These are phyloP conservation scores for Wickerhamomyces ciferrii DNA, from an alignment of 805 yeast genomes.

Conservation along the genomic window DNA sequence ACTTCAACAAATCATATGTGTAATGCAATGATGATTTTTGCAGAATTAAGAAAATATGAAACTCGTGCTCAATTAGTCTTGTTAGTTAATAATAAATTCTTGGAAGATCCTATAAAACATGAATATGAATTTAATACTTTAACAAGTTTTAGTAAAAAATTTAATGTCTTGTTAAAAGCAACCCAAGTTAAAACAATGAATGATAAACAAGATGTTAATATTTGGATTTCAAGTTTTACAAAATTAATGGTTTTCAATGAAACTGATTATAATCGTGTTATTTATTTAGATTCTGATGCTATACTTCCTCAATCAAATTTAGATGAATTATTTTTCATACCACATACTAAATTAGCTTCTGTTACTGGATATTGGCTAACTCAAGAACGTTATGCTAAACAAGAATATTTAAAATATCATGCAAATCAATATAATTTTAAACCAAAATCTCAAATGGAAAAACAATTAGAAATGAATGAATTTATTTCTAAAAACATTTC, in stretches of 20 bases:
- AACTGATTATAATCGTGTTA: slow-evolving; percentile 33
- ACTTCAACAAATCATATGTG: slow-evolving; percentile 36
- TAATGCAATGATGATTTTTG: slow-evolving; percentile 34
- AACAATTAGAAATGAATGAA: not conserved
- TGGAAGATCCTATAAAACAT: not conserved
- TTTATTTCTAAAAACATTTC: not conserved
- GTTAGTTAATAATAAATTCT: slow-evolving; percentile 14
- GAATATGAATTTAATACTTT: not conserved
- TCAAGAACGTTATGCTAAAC: slow-evolving; percentile 5
- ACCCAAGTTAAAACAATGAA: not conserved
- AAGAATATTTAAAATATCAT: slow-evolving; percentile 1
- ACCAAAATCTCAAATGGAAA: slow-evolving; percentile 1
- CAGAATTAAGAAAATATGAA: slow-evolving; percentile 21
- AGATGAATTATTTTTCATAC: slow-evolving; percentile 32
- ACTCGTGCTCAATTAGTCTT: slow-evolving; percentile 32
- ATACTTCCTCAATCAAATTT: slow-evolving; percentile 24
- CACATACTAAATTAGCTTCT: slow-evolving; percentile 24
- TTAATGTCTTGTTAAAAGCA: slow-evolving; percentile 3
- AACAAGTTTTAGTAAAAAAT: not conserved
- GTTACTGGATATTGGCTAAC: slow-evolving; percentile 23
- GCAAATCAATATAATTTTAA: not conserved
- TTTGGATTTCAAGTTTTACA: slow-evolving; percentile 39
- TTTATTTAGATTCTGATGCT: slow-evolving; percentile 43
- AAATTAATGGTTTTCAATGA: slow-evolving; percentile 37
- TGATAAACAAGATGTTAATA: slow-evolving; percentile 6